A percentile compares a stretch with the other conserved stretches of the same genome.
These are phyloP conservation scores for Juglanconis juglandina DNA, from an alignment of 2,329 filamentous ascomycete species.

Conservation along the genomic window DNA sequence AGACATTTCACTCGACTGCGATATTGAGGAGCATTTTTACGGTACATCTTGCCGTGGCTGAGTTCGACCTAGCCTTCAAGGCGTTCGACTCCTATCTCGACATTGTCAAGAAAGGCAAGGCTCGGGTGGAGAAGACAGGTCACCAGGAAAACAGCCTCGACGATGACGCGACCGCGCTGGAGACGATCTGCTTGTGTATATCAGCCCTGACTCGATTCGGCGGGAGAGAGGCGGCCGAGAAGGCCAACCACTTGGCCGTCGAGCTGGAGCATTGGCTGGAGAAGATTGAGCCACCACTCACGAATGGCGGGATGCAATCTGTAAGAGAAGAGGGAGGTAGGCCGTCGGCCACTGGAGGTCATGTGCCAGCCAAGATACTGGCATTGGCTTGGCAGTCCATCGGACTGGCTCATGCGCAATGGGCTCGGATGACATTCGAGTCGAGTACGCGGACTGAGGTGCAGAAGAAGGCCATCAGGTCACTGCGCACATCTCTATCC, in stretches of 20 bases:
- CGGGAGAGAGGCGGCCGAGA: slow-evolving; percentile 69
- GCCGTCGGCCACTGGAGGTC: slow-evolving; percentile 22
- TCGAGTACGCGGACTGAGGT: slow-evolving; percentile 67
- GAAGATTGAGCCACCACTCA: slow-evolving; percentile 44
- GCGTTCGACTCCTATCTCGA: slow-evolving; percentile 90
- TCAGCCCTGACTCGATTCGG: slow-evolving; percentile 80
- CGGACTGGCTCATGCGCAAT: slow-evolving; percentile 80
- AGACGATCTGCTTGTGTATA: slow-evolving; percentile 77
- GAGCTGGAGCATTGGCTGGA: slow-evolving; percentile 74
- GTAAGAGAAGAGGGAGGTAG: slow-evolving; percentile 20
- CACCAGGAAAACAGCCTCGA: slow-evolving; percentile 71
- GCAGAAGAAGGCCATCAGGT: slow-evolving; percentile 73
- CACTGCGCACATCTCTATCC: slow-evolving; percentile 69
- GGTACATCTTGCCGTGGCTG: slow-evolving; percentile 80
- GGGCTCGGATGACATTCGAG: slow-evolving; percentile 79
- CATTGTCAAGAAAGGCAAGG: slow-evolving; percentile 80
- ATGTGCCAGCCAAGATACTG: slow-evolving; percentile 58
- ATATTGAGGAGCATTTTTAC: slow-evolving; percentile 84
- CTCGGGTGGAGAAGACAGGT: slow-evolving; percentile 75
- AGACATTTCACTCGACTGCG: slow-evolving; percentile 91
- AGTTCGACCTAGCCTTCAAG: slow-evolving; percentile 88
- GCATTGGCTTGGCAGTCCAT: slow-evolving; percentile 78
- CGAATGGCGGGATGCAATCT: slow-evolving; percentile 21
- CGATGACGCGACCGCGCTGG: slow-evolving; percentile 70
- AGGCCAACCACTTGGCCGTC: slow-evolving; percentile 66